These are phyloP conservation scores for Stenogyne calaminthoides DNA, from an alignment of 305 asterid genomes.

Conservation along the genomic window DNA sequence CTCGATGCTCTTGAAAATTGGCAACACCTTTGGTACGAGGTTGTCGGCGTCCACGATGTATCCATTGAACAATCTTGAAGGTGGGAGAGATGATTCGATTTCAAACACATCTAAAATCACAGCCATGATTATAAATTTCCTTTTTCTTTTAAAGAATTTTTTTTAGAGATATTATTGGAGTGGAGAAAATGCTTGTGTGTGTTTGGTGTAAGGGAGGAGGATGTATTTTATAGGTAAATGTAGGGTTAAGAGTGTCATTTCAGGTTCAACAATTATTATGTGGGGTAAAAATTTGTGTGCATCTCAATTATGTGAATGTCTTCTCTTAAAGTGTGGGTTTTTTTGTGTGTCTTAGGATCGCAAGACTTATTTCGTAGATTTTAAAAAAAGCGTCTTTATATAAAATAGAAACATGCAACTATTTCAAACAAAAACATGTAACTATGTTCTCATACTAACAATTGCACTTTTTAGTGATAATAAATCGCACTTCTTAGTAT, in stretches of 20 bases:
- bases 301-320: too few species aligned
- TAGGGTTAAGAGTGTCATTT: background rate
- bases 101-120: conserved; percentile 1
- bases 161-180: background rate
- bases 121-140: conserved; percentile 17
- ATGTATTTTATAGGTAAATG: conserved; percentile 15
- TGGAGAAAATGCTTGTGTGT: background rate
- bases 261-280: too few species aligned
- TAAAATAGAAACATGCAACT: too few species aligned
- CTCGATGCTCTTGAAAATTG: conserved; percentile 13
- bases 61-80: conserved; percentile 9
- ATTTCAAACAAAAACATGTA: too few species aligned
- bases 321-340: too few species aligned
- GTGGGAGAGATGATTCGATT: background rate
- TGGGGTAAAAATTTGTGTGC: too few species aligned
- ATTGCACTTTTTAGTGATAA: too few species aligned
- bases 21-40: conserved; percentile 19
- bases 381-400: too few species aligned
- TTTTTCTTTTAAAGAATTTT: background rate
- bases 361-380: too few species aligned
- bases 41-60: conserved; percentile 6
- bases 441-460: too few species aligned
- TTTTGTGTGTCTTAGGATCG: too few species aligned
- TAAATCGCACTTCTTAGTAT: too few species aligned
- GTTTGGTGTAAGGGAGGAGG: background rate